Base-by-base conservation (phyloP, 129 eudicot genomes). In the Artemisia tridentata region DNA sequence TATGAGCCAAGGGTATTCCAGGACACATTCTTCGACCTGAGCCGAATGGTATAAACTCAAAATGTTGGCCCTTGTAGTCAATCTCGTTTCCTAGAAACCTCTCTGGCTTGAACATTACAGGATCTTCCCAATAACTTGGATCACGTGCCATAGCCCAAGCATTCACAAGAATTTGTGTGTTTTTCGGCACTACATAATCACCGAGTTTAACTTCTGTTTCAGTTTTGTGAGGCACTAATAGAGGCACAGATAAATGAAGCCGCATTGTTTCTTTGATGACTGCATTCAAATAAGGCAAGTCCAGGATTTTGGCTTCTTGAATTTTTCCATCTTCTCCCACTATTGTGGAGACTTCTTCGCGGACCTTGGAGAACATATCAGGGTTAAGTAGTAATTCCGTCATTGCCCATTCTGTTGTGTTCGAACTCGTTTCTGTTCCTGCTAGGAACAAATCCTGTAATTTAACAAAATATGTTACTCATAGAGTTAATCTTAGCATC, bases 111-210 rank as follows among this genome's bases (percentile, higher is more conserved):
- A 84, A 80, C 41, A 16, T 15, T 7, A 20, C 5, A 0, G 83
- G 81, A 7, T 47, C 38, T 2, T 80, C 79, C 88, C 88, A 80
- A 5, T 43, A 55, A 5, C 58, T 21, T 0, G 82, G 53, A 14
- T 80, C 84, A 13, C 85, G 67, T 61, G 81, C 75, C 16, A 80
- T 77, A 1, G 82, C 80, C 81, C 81, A 72, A 5, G 76, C 73
- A 2, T 84, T 80, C 21, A 83, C 63, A 7, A 83, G 20, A 10
- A 80, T 52, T 17, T 73, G 82, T 7, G 82, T 77, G 21, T 72
- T 19, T 41, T 72, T 45, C 9, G 84, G 82, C 13, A 83, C 18
- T 4, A 16, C n/a, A 13, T 83, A 80, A 15, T 54, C 63, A 1
- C 51, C 63, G 0, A 80, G 21, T 9, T 69, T 57, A 13, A 78